These are phyloP conservation scores for Cystobasidium ongulense DNA, from an alignment of 768 basidiomycete genomes.

Conservation along the genomic window DNA sequence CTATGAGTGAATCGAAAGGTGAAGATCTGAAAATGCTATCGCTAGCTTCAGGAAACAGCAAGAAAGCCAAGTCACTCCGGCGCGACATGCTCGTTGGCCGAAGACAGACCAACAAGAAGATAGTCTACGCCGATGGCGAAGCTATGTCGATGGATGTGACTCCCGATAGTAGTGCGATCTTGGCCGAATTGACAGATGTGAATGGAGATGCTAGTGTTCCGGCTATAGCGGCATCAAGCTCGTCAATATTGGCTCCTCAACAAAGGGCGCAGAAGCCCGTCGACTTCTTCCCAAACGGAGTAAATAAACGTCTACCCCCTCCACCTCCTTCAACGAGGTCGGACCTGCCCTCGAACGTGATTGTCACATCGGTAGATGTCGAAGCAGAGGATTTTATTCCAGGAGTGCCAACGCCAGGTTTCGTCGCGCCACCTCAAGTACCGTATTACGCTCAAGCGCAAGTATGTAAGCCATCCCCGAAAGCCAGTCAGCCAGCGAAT, in stretches of 20 bases:
- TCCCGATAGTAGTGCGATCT: not conserved
- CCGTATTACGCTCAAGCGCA: constrained; percentile 17
- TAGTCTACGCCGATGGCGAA: not conserved
- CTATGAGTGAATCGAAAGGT: not conserved
- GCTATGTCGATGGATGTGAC: not conserved
- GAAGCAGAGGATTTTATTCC: constrained; percentile 36
- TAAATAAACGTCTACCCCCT: not conserved
- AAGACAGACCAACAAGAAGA: constrained; percentile 3
- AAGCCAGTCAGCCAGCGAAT: not conserved
- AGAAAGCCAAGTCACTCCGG: constrained; percentile 1
- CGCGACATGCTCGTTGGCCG: not conserved
- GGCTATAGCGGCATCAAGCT: not conserved
- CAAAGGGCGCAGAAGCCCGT: not conserved
- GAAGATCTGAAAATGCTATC: constrained; percentile 3
- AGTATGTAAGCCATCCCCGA: not conserved
- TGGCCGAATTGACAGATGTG: not conserved
- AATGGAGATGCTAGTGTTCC: not conserved
- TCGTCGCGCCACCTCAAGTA: constrained; percentile 22
- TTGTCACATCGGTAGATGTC: constrained; percentile 40
- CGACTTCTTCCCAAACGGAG: not conserved
- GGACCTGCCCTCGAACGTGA: constrained; percentile 36
- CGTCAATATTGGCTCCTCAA: not conserved
- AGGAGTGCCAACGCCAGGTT: constrained; percentile 17
- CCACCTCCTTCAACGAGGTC: constrained; percentile 29
- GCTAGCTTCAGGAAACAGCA: not conserved